phyloP scores from a whole-genome alignment of 768 basidiomycete genomes.

The Serendipita sp. region DNA sequence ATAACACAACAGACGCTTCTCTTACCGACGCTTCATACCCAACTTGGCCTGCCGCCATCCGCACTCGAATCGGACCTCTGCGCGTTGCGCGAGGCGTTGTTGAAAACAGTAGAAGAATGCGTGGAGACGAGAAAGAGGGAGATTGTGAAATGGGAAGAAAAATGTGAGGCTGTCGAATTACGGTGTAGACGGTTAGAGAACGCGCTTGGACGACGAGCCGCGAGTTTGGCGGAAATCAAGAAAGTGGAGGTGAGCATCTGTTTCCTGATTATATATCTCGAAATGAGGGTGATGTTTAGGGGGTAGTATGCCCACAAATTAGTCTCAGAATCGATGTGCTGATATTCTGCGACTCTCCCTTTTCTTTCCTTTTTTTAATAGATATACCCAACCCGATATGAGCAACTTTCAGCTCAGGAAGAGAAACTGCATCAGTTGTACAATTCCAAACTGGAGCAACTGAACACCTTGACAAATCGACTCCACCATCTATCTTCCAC shows the following conservation, averaged over 20 bases:
- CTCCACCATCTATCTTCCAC: constrained; percentile 42
- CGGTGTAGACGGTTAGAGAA: constrained; percentile 50
- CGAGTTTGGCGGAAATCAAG: constrained; percentile 48
- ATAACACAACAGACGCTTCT: constrained; percentile 68
- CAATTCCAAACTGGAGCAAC: constrained; percentile 61
- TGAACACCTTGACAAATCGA: constrained; percentile 53
- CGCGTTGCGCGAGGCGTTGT: constrained; percentile 55
- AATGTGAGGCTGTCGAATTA: constrained; percentile 44
- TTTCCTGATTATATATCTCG: background rate
- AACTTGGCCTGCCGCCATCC: constrained; percentile 65
- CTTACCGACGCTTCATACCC: constrained; percentile 65
- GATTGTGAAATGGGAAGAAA: constrained; percentile 56
- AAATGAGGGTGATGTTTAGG: background rate
- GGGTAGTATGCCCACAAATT: background rate
- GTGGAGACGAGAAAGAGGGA: constrained; percentile 54
- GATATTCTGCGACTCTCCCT: background rate
- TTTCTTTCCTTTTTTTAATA: constrained; percentile 4
- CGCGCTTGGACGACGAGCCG: constrained; percentile 54
- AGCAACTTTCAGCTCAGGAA: constrained; percentile 50
- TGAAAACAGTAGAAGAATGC: constrained; percentile 58
- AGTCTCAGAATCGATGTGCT: background rate
- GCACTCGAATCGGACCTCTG: constrained; percentile 70
- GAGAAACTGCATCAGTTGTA: constrained; percentile 70
- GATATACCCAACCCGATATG: constrained; percentile 54
- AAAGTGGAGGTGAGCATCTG: constrained; percentile 34